Evolutionary conservation across 495 filamentous ascomycete species (phyloP).

Genomic region (Penicillium egyptiacum): DNA sequence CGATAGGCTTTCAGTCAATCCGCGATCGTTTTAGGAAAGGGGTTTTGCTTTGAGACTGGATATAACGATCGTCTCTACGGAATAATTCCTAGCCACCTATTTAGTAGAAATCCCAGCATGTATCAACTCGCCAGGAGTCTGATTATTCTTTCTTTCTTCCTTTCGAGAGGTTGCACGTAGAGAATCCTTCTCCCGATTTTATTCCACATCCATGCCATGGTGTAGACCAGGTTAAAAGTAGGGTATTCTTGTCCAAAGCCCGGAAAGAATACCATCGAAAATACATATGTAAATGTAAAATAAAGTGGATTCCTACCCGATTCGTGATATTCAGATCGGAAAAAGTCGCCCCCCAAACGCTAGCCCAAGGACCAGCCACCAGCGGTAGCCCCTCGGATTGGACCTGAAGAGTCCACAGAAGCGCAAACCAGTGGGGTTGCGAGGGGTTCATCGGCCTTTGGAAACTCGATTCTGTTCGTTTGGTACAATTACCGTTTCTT

Average conservation of each 20-base stretch:
- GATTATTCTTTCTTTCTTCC: too few species aligned
- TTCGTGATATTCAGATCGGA: background rate
- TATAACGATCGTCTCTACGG: too few species aligned
- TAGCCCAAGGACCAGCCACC: constrained; percentile 14
- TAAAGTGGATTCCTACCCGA: background rate
- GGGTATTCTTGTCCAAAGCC: too few species aligned
- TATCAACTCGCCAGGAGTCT: too few species aligned
- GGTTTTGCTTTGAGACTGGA: too few species aligned
- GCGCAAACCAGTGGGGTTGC: constrained; percentile 31
- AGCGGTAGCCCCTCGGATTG: constrained; percentile 16
- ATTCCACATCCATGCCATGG: background rate
- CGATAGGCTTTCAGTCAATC: background rate
- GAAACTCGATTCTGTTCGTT: background rate
- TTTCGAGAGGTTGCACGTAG: too few species aligned
- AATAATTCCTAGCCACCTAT: too few species aligned
- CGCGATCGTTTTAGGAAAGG: too few species aligned
- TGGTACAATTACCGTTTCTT: background rate
- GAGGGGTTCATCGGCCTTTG: background rate
- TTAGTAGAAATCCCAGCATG: too few species aligned
- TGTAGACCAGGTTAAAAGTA: background rate
- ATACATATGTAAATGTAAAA: background rate
- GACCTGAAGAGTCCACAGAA: constrained; percentile 29
- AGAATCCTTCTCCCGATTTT: too few species aligned
- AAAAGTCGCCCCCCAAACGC: background rate
- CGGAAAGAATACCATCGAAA: background rate